Evolutionary conservation across 192 early-diverging fungal genomes (phyloP), one percentile per base, ranked within the genome.

Genomic region (Gigaspora rosea): DNA sequence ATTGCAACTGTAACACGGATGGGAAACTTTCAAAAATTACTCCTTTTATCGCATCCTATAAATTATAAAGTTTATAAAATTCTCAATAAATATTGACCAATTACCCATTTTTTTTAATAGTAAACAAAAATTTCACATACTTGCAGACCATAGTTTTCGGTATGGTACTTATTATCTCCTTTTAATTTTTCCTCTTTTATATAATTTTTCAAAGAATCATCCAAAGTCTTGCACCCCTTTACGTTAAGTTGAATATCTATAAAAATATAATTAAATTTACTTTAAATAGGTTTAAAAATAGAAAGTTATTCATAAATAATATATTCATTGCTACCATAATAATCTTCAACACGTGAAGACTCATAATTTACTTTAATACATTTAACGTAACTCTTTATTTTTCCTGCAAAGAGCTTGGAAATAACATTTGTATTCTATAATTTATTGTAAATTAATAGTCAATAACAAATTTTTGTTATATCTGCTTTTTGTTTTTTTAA

Each of bases 181-280:
- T 98, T 94, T 47, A 99, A 85, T 49, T 87, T 95, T 82, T 99
- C 97, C 47, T 95, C 93, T 49, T 88, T 87, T 61, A 94, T 88
- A 80, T 98, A 98, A 71, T 97, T 91, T 52, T 83, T 89, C 80
- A 99, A 99, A 9, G 96, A 98, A 32, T 95, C 95, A 46, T 86
- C 75, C 59, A 99, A 81, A 65, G 89, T 92, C 27, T 90, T 91
- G 83, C 91, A 94, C 7, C 96, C 96, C 83, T 98, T 98, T 69
- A 99, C 97, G 83, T 98, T 95, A 48, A 98, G 86, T 78, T 96
- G 94, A 70, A 99, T 95, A 83, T 99, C 95, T 94, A 82, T n/a
- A 41, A 13, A 4, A 41, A 27, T 27, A 27, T 27, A 27, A 27
- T 27, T 27, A 27, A 27, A 27, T 27, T 36, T 57, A n/a, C 8